These are phyloP conservation scores for Fremontodendron californicum DNA, from an alignment of 345 rosid genomes.

Conservation along the genomic window DNA sequence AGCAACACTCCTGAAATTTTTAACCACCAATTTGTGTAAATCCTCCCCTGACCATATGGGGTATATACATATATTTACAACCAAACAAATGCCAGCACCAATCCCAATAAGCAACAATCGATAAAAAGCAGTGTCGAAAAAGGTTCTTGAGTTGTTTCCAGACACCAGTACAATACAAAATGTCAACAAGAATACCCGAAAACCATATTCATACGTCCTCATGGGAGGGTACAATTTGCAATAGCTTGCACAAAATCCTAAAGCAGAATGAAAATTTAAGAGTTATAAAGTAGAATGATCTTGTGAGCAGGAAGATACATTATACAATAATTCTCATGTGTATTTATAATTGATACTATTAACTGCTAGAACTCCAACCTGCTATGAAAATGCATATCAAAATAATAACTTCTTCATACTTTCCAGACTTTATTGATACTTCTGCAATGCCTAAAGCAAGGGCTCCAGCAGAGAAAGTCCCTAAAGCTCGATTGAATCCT, in stretches of 20 bases:
- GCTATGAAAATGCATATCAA: constrained; percentile 65
- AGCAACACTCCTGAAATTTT: constrained; percentile 73
- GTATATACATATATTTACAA: constrained; percentile 51
- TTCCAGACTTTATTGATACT: constrained; percentile 41
- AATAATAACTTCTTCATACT: constrained; percentile 43
- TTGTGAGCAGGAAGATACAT: neutral
- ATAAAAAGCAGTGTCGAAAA: constrained; percentile 50
- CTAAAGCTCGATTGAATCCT: constrained; percentile 86
- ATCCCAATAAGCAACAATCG: constrained; percentile 55
- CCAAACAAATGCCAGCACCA: constrained; percentile 65
- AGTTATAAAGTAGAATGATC: neutral
- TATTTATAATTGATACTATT: neutral
- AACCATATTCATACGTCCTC: constrained; percentile 80
- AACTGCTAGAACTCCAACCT: constrained; percentile 36
- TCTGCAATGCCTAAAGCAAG: constrained; percentile 78
- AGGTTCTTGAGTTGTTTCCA: constrained; percentile 50
- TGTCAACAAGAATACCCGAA: constrained; percentile 86
- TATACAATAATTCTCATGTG: neutral
- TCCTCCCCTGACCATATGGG: constrained; percentile 94
- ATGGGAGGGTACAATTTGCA: constrained; percentile 62
- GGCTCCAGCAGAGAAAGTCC: constrained; percentile 81
- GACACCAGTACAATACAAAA: constrained; percentile 81
- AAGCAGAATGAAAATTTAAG: neutral
- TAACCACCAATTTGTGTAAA: constrained; percentile 73
- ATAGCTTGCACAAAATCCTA: constrained; percentile 67